Base-by-base conservation (phyloP, 2,329 filamentous ascomycete genomes). In the Myriosclerotinia duriaeana region DNA sequence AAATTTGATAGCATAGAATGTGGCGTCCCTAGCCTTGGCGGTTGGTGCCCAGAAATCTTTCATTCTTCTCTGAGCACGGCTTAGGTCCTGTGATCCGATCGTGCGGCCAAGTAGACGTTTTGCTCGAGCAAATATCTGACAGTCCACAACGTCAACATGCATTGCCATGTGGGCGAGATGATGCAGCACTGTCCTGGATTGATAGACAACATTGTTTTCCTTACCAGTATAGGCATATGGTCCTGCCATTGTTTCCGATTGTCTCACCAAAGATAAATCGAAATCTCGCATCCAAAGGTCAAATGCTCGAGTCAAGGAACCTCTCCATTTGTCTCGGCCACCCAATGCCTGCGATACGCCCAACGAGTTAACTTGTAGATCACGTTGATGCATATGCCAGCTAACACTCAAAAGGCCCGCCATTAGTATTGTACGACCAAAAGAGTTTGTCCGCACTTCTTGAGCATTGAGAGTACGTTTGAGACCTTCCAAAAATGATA, bases 151-250 rank as follows among this genome's bases (percentile, higher is more conserved):
- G 75, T 98, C 94, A 34, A 96, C 93, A 75, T 98, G 93, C 85
- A 97, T 97, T 3, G 93, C 92, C 92, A 99, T 97, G 77, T 98
- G 95, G 0, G 95, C 95, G 15, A 99, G 82, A 73, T 96, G 92
- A 75, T 98, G 93, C 54, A 98, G 82, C 38, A 97, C 94, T 2
- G 90, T 96, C 26, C 92, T 87, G 69, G 90, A 93, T 76, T 97
- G 92, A 72, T 95, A 94, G 40, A 96, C 88, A 17, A 85, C 79
- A 66, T 83, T 85, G 67, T 87, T 83, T 72, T 89, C 89, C 73
- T 89, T 87, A 53, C 82, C 80, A 2, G 82, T 76, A 71, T 82
- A 83, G 59, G 79, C 79, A 71, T 87, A 87, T 2, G 86, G 84
- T 64, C 85, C 83, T 34, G 79, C 78, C 40, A 81, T 77, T 4